Base-by-base conservation (phyloP, 1,284 basidiomycete species). In the Gomphus bonarii region DNA sequence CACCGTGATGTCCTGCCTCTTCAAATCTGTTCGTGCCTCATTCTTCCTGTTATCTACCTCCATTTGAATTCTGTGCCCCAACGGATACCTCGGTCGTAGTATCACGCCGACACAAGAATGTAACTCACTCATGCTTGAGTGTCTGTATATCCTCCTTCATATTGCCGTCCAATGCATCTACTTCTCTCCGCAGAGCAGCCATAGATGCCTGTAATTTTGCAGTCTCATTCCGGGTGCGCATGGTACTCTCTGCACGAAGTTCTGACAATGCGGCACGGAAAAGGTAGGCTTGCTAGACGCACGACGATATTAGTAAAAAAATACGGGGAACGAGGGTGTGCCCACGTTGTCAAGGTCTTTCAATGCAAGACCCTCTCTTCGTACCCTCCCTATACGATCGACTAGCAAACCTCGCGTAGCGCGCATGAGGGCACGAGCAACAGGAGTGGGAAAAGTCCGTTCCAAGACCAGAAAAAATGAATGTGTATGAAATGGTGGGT, bases 181-280 rank as follows among this genome's bases (percentile, higher is more conserved):
- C 85, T 57, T 99, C 97, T 61, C 93, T 77, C 61, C 94, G 81
- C 16, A 97, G 77, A 0, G 87, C 81, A 12, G 82, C 75, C 1
- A 87, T 85, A 54, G 89, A 77, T 1, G 90, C 79, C 22, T 85
- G 80, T 61, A 98, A 79, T 4, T 88, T 78, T 16, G 92, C 82
- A 16, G 83, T 86, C 66, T 97, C 95, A 65, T 92, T 95, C 57
- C 90, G 81, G 2, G 89, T 86, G 57, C 83, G 82, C 61, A 94
- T 82, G 9, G 86, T 84, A 43, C 92, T 80, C 66, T 97, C 95
- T 4, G 91, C 88, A 16, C 93, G 81, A 44, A 97, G 75, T 69
- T 99, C 94, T 0, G 91, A 89, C 28, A 99, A 70, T 0, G 95
- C 97, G 10, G 97, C 95, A 55, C 86, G 84, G 71, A 97, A 98